Percentiles rank a stretch among this genome's conserved stretches.
Conservation (phyloP, 1,284 basidiomycete genomes). For the Puccinia polysora region DNA sequence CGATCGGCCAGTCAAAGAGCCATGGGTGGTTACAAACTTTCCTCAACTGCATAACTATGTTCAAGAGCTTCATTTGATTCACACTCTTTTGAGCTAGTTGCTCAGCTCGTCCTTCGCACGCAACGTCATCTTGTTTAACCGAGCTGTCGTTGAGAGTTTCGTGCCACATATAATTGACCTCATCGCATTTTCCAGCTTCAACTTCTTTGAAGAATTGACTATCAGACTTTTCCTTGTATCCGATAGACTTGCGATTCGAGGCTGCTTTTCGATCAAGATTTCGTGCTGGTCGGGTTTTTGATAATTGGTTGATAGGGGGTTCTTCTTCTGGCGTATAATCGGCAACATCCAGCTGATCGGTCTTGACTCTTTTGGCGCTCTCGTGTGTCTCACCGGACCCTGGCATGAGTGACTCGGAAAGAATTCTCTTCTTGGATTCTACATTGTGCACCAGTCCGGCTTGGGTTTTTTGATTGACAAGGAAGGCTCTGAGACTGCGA, state of each 20-base stretch:
- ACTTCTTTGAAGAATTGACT: constrained; percentile 38
- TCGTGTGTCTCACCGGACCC: not conserved
- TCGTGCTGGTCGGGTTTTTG: constrained; percentile 1
- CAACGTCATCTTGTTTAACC: not conserved
- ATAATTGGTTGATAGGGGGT: not conserved
- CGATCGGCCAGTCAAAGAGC: constrained; percentile 80
- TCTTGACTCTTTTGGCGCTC: constrained; percentile 13
- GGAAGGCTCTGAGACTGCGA: constrained; percentile 48
- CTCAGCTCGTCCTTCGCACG: not conserved
- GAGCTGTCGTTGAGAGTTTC: not conserved
- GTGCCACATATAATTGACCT: constrained; percentile 30
- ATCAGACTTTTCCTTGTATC: constrained; percentile 32
- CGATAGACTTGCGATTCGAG: not conserved
- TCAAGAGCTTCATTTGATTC: constrained; percentile 86
- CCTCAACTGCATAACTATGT: constrained; percentile 88
- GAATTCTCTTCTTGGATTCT: constrained; percentile 9
- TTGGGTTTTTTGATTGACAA: constrained; percentile 47
- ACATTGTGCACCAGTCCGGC: constrained; percentile 10
- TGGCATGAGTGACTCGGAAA: not conserved
- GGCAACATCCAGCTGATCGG: not conserved
- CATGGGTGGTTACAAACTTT: constrained; percentile 86
- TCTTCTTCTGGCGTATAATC: constrained; percentile 22
- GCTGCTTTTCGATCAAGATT: constrained; percentile 8
- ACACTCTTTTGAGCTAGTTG: constrained; percentile 65
- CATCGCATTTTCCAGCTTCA: constrained; percentile 25